Base-by-base conservation (phyloP, 345 rosid genomes). In the Pistacia integerrima region DNA sequence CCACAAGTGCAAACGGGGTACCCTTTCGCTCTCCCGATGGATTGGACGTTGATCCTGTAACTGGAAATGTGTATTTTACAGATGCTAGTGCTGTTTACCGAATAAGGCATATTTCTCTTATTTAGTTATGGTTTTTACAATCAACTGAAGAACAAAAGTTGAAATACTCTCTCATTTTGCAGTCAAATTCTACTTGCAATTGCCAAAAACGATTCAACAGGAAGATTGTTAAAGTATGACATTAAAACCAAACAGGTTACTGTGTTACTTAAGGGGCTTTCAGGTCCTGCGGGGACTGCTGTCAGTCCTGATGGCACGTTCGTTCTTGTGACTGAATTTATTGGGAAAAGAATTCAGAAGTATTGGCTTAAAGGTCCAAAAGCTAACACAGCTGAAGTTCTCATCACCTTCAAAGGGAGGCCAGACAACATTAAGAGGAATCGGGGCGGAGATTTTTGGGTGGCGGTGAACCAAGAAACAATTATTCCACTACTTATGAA, bases 331-430 rank as follows among this genome's bases (percentile, higher is more conserved):
- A 67, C 73, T 3, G 78, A 75, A 51, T 16, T 0, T 14, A 0
- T 41, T 5, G 38, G 28, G 0, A 0, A 46, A 0, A 46, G 52
- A 69, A 33, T 44, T 18, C 60, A 11, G 11, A 76, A 44, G 66
- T 76, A 60, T 69, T 76, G 79, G 79, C 69, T 76, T 8, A 60
- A 14, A 13, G 69, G 74, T 38, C 58, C 61, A 1, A 76, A 46
- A 58, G 79, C 79, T 8, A 60, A 51, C 38, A 49, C 52, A 48
- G 11, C 69, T 14, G 61, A 76, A 30, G 51, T 35, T 60, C 7
- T 76, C 7, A 8, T 64, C 4, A 49, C n/a, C 3, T 69, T 76
- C n/a, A 22, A 2, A 4, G 78, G 78, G 8, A 58, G 33, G 22
- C 74, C 74, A 11, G 68, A 76, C 10, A 76, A 76, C 51, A 69